A percentile compares a stretch with the other conserved stretches of the same genome.
Conservation (phyloP, 2,329 filamentous ascomycete genomes). For the Fusarium dimerum region DNA sequence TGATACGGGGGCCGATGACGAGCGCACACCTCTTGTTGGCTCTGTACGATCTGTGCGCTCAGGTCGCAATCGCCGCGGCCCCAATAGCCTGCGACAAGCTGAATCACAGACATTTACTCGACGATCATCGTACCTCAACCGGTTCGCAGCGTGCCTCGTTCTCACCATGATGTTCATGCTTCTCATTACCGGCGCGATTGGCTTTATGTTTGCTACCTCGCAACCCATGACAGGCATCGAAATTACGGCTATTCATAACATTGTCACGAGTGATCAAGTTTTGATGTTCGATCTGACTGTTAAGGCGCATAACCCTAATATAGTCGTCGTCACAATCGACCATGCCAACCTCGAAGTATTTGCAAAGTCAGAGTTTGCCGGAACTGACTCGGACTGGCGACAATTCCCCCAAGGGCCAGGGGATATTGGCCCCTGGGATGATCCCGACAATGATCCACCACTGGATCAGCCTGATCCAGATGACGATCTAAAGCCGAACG, state of each 20-base stretch:
- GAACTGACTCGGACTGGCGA: constrained; percentile 66
- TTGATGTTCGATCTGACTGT: constrained; percentile 92
- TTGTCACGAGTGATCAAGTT: constrained; percentile 91
- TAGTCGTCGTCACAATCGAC: constrained; percentile 82
- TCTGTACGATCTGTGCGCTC: constrained; percentile 58
- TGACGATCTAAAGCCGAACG: constrained; percentile 66
- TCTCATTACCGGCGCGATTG: constrained; percentile 80
- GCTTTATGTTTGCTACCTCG: constrained; percentile 88
- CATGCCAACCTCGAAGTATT: constrained; percentile 91
- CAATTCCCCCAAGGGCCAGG: constrained; percentile 35
- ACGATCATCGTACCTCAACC: constrained; percentile 63
- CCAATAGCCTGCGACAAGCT: constrained; percentile 64
- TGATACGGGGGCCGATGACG: constrained; percentile 80
- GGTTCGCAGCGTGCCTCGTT: constrained; percentile 84
- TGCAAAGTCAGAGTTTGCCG: constrained; percentile 88
- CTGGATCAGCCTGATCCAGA: constrained; percentile 66
- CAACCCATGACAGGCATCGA: constrained; percentile 80
- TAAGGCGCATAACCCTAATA: constrained; percentile 87
- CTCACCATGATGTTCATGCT: constrained; percentile 80
- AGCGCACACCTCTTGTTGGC: constrained; percentile 77
- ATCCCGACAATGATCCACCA: constrained; percentile 40
- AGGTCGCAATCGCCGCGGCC: constrained; percentile 58
- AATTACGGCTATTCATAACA: constrained; percentile 80
- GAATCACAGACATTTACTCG: constrained; percentile 71
- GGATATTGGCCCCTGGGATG: constrained; percentile 31